Evolutionary conservation across 345 rosid species (phyloP).

Genomic region (Eucalyptus camaldulensis): DNA sequence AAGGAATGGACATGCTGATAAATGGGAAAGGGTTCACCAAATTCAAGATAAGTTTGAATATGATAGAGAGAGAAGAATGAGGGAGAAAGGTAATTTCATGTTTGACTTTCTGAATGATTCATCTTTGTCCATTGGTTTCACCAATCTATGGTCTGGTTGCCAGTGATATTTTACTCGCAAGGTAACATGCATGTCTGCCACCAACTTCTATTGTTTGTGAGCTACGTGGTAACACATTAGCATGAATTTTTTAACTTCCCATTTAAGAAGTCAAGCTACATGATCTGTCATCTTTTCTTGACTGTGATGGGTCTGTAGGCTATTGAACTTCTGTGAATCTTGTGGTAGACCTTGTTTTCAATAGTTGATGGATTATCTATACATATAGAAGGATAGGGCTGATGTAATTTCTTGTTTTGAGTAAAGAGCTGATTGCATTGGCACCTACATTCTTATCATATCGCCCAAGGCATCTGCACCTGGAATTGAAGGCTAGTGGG

Average conservation of each 20-base stretch:
- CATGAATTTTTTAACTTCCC: neutral
- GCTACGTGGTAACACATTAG: neutral
- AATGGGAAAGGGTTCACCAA: constrained; percentile 49
- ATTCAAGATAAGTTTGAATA: constrained; percentile 72
- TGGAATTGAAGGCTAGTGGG: too few relatives aligned
- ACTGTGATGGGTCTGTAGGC: neutral
- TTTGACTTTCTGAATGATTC: neutral
- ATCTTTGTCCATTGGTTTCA: too few relatives aligned
- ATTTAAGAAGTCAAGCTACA: neutral
- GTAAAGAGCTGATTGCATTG: neutral
- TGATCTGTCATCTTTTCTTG: neutral
- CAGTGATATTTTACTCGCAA: too few relatives aligned
- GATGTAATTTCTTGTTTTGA: neutral
- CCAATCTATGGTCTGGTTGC: too few relatives aligned
- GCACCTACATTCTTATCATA: neutral
- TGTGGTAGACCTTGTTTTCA: neutral
- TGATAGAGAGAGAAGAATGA: constrained; percentile 75
- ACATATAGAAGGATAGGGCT: neutral
- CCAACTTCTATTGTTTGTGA: neutral
- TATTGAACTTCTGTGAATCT: neutral
- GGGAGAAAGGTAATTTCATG: constrained; percentile 49
- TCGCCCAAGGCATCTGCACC: neutral
- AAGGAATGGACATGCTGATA: constrained; percentile 38
- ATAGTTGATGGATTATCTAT: neutral
- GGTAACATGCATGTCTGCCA: too few relatives aligned